Evolutionary conservation across 163 green algal species (phyloP).

Genomic region (Chlamydomonas reinhardtii): DNA sequence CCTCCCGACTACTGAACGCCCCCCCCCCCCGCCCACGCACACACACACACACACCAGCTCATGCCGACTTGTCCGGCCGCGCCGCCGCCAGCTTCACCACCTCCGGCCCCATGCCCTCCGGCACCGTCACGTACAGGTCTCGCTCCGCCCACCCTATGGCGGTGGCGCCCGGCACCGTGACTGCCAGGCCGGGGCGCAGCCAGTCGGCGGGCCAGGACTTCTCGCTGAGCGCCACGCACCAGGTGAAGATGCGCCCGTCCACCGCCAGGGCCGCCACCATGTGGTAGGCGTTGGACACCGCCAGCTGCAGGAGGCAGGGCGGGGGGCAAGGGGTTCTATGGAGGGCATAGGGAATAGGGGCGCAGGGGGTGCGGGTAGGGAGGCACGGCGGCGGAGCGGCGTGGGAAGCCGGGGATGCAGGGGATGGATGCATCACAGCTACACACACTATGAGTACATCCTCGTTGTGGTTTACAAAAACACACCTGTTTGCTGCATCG

Average conservation of each 20-base stretch:
- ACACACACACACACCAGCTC: too few relatives aligned
- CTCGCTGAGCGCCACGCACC: not conserved
- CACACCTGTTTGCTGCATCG: too few relatives aligned
- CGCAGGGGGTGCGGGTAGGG: too few relatives aligned
- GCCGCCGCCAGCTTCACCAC: not conserved
- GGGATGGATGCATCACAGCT: too few relatives aligned
- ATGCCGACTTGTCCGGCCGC: not conserved
- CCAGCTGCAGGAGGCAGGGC: not conserved
- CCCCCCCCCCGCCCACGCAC: too few relatives aligned
- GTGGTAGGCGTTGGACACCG: not conserved
- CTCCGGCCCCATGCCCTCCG: not conserved
- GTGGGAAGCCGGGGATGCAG: too few relatives aligned
- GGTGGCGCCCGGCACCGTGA: not conserved
- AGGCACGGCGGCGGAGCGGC: not conserved
- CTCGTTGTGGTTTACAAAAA: too few relatives aligned
- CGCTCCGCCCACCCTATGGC: not conserved
- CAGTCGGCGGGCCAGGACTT: not conserved
- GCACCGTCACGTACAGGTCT: not conserved
- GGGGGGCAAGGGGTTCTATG: not conserved
- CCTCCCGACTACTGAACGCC: too few relatives aligned
- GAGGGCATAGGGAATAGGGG: too few relatives aligned
- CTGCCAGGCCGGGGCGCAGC: not conserved
- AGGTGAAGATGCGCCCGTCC: not conserved
- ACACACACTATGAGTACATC: too few relatives aligned
- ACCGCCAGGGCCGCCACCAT: not conserved